Conservation (phyloP, 495 filamentous ascomycete genomes). For the Apiosordaria backusii region DNA sequence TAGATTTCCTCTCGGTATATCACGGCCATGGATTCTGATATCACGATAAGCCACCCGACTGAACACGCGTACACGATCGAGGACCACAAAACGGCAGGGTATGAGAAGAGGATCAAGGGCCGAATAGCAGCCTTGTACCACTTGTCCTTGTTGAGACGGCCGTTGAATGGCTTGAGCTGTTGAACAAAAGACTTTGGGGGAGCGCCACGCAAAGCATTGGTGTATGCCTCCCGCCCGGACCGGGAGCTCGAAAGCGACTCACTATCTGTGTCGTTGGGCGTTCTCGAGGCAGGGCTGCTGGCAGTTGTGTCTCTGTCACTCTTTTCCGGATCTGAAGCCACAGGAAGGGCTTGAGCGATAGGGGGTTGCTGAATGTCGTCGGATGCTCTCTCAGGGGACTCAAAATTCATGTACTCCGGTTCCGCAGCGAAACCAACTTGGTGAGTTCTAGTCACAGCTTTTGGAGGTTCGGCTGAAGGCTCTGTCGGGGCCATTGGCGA, state of each 20-base stretch:
- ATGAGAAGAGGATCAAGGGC: conserved; percentile 81
- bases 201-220: conserved; percentile 52
- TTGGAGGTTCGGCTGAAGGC: background rate
- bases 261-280: conserved; percentile 32
- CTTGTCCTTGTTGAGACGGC: conserved; percentile 69
- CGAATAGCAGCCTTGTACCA: conserved; percentile 74
- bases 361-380: background rate
- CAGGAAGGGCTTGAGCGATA: background rate
- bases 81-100: conserved; percentile 90
- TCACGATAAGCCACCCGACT: conserved; percentile 91
- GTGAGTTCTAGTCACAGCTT: background rate
- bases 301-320: too few relatives aligned
- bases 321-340: background rate
- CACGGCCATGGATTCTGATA: conserved; percentile 78
- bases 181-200: conserved; percentile 66
- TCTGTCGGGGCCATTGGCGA: background rate
- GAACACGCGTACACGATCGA: conserved; percentile 80
- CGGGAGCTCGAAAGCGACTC: conserved; percentile 34
- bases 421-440: conserved; percentile 11
- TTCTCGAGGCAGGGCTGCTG: background rate
- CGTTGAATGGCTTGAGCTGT: conserved; percentile 69
- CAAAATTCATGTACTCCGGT: background rate
- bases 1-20: conserved; percentile 72
- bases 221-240: conserved; percentile 49
- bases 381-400: background rate